phyloP scores from a whole-genome alignment of 2,329 filamentous ascomycete genomes.

The Aspergillus fischeri region DNA sequence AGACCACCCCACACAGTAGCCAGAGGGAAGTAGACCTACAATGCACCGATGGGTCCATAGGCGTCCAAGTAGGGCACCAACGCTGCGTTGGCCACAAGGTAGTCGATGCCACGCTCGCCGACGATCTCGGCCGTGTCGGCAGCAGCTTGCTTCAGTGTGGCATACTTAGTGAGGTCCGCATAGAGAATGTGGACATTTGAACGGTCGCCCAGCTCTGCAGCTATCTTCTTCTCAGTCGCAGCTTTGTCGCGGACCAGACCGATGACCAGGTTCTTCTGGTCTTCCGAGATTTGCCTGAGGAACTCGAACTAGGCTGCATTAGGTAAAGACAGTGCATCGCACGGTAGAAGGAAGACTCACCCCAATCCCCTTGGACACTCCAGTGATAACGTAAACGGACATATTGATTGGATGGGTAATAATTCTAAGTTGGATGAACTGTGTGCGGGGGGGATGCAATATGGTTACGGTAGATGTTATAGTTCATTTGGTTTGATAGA shows the following conservation, averaged over 20 bases:
- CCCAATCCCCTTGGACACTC: conserved; percentile 1
- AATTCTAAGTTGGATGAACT: neutral
- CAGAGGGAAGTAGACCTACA: conserved; percentile 30
- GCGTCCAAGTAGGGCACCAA: conserved; percentile 27
- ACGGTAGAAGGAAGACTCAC: neutral
- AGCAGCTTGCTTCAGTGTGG: conserved; percentile 33
- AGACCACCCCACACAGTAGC: neutral
- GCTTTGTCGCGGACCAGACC: conserved; percentile 48
- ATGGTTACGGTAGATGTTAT: neutral
- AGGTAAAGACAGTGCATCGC: conserved; percentile 49
- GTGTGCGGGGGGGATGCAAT: neutral
- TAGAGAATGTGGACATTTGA: conserved; percentile 46
- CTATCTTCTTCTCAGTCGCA: conserved; percentile 43
- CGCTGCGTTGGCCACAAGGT: conserved; percentile 51
- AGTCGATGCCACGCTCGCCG: conserved; percentile 40
- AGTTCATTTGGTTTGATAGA: neutral
- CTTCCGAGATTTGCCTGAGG: conserved; percentile 43
- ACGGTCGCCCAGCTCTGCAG: conserved; percentile 35
- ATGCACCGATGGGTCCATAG: conserved; percentile 30
- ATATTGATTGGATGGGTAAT: neutral
- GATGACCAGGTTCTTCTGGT: conserved; percentile 44
- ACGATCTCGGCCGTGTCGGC: conserved; percentile 17
- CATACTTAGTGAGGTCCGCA: conserved; percentile 43
- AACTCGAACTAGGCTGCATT: conserved; percentile 55
- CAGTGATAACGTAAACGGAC: conserved; percentile 2